These are phyloP conservation scores for Pythium monospermum DNA, from an alignment of 352 stramenopile genomes.

Conservation along the genomic window DNA sequence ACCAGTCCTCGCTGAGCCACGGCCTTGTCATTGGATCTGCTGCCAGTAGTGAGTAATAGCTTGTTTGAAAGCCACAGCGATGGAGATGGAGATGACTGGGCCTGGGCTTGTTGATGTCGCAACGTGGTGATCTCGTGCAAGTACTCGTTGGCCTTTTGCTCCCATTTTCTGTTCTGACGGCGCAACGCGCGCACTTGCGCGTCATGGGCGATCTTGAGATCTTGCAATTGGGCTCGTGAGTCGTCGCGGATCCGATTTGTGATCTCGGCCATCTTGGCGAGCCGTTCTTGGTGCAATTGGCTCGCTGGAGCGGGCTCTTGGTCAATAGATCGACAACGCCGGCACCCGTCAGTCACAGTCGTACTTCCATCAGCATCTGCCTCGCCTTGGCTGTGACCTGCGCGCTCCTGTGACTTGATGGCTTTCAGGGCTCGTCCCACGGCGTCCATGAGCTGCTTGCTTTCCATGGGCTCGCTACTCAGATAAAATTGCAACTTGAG, in stretches of 20 bases:
- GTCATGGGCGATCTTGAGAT: constrained; percentile 14
- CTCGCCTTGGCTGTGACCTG: no score
- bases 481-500: constrained; percentile 59
- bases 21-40: no score
- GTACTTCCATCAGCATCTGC: constrained; percentile 10
- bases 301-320: no score
- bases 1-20: no score
- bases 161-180: constrained; percentile 16
- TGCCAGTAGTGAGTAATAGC: background rate
- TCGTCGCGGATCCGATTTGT: constrained; percentile 26
- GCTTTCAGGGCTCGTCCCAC: constrained; percentile 46
- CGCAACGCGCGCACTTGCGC: constrained; percentile 12
- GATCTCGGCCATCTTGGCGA: constrained; percentile 22
- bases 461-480: constrained; percentile 16
- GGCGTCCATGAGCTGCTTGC: constrained; percentile 44
- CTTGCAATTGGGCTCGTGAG: constrained; percentile 19
- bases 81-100: background rate
- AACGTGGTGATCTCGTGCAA: constrained; percentile 23
- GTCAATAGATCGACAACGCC: no score
- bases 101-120: constrained; percentile 3
- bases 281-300: constrained; percentile 13
- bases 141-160: constrained; percentile 21
- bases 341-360: background rate
- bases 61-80: background rate
- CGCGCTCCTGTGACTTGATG: constrained; percentile 35